These are phyloP conservation scores for Tetraselmis striata DNA, from an alignment of 139 green algal species.

Conservation along the genomic window DNA sequence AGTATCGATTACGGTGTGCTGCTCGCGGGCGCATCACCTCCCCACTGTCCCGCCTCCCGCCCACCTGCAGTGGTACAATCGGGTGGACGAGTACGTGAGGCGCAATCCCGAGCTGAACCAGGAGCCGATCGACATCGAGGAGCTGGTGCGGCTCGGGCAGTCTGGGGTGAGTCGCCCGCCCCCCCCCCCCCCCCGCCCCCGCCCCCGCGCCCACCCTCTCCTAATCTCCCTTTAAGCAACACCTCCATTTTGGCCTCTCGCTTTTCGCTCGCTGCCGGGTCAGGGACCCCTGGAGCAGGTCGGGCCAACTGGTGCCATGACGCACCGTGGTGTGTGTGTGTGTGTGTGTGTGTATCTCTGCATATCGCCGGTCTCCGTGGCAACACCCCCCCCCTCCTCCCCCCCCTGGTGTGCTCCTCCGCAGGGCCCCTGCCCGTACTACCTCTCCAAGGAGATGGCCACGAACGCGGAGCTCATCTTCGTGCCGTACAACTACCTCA, in stretches of 20 bases:
- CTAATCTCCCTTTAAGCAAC: no score
- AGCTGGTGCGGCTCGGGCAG: slow-evolving; percentile 64
- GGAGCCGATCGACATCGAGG: slow-evolving; percentile 80
- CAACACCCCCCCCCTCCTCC: no score
- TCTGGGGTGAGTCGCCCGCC: background rate
- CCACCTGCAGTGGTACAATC: slow-evolving; percentile 15
- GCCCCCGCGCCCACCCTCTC: no score
- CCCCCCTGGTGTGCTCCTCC: background rate
- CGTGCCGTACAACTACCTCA: slow-evolving; percentile 96
- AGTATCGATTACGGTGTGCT: no score
- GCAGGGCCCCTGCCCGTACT: slow-evolving; percentile 65
- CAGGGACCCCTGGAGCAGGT: no score
- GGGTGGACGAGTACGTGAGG: slow-evolving; percentile 32
- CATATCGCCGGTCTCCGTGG: no score
- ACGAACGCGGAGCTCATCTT: slow-evolving; percentile 81
- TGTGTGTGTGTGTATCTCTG: no score
- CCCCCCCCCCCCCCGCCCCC: background rate
- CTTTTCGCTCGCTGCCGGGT: no score
- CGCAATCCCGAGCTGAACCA: slow-evolving; percentile 37
- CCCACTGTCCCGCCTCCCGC: background rate
- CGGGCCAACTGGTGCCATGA: no score
- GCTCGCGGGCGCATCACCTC: no score
- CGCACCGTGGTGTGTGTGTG: no score
- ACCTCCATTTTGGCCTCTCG: no score
- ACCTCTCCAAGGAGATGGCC: slow-evolving; percentile 52